Evolutionary conservation across 768 basidiomycete species (phyloP).

Genomic region (Rossbeevera mucosa): DNA sequence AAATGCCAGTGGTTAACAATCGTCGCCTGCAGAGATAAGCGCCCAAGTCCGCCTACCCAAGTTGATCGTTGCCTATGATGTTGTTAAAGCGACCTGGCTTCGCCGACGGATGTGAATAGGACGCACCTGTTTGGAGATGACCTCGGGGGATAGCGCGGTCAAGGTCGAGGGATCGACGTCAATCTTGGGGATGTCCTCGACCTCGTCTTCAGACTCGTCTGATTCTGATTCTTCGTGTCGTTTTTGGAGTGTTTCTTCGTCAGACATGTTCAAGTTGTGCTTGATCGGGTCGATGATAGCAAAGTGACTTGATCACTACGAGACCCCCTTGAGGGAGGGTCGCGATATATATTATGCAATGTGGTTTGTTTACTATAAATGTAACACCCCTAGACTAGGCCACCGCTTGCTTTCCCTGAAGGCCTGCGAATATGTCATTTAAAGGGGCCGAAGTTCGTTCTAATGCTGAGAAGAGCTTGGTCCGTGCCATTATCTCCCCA

Average conservation of each 20-base stretch:
- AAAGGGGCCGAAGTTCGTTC: neutral
- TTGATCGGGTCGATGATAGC: constrained; percentile 13
- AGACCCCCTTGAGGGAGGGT: constrained; percentile 10
- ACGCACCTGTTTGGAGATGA: constrained; percentile 86
- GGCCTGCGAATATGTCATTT: neutral
- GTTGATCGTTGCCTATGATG: constrained; percentile 83
- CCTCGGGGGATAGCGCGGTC: constrained; percentile 84
- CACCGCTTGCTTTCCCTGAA: neutral
- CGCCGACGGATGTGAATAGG: neutral
- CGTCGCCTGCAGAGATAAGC: neutral
- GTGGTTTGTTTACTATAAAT: constrained; percentile 6
- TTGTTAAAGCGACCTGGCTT: neutral
- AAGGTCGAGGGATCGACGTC: constrained; percentile 79
- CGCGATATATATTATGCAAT: constrained; percentile 11
- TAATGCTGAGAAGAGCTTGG: neutral
- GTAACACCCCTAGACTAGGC: neutral
- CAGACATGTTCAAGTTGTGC: constrained; percentile 44
- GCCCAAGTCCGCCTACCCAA: constrained; percentile 48
- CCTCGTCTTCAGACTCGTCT: constrained; percentile 57
- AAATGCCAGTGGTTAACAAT: neutral
- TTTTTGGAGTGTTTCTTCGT: constrained; percentile 65
- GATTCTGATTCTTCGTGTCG: constrained; percentile 64
- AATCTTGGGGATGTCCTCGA: constrained; percentile 56
- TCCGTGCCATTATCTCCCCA: neutral
- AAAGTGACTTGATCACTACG: constrained; percentile 11